A percentile compares a stretch with the other conserved stretches of the same genome.
These are phyloP conservation scores for Takakia lepidozioides DNA, from an alignment of 225 moss, liverwort and hornwort genomes.

Conservation along the genomic window DNA sequence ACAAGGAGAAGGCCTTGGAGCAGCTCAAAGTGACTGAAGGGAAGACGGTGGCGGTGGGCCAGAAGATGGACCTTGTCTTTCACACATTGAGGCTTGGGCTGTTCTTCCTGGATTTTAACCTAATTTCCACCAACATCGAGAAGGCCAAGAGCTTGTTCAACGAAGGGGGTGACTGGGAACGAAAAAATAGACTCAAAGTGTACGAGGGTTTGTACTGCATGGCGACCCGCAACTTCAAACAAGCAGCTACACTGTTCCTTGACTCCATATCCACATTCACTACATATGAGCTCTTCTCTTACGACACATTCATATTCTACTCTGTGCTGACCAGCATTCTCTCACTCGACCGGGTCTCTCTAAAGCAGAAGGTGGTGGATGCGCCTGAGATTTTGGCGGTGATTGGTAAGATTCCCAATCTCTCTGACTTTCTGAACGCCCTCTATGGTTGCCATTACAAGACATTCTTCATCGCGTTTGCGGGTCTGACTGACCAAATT, in stretches of 20 bases:
- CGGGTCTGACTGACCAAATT: conserved; percentile 90
- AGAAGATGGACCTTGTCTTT: conserved; percentile 99
- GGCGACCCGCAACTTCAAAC: conserved; percentile 96
- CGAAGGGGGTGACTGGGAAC: conserved; percentile 98
- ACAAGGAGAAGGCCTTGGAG: conserved; percentile 86
- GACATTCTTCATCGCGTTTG: conserved; percentile 93
- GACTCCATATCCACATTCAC: conserved; percentile 99
- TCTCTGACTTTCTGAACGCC: conserved; percentile 87
- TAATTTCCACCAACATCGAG: conserved; percentile 91
- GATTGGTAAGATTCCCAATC: conserved; percentile 84
- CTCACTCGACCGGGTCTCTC: conserved; percentile 86
- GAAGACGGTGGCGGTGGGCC: conserved; percentile 97
- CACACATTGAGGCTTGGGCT: conserved; percentile 86
- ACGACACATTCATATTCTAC: conserved; percentile 95
- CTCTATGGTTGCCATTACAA: conserved; percentile 90
- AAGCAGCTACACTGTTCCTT: conserved; percentile 78
- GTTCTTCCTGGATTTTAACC: conserved; percentile 78
- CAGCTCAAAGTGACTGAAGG: conserved; percentile 85
- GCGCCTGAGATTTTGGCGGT: conserved; percentile 98
- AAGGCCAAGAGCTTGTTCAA: conserved; percentile 96
- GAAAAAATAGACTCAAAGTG: conserved; percentile 95
- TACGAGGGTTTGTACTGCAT: conserved; percentile 94
- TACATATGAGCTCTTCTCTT: conserved; percentile 91
- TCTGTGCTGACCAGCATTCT: conserved; percentile 94
- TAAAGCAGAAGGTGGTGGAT: conserved; percentile 97